Conservation (phyloP, 139 green algal species). For the Auxenochlorella pyrenoidosa region DNA sequence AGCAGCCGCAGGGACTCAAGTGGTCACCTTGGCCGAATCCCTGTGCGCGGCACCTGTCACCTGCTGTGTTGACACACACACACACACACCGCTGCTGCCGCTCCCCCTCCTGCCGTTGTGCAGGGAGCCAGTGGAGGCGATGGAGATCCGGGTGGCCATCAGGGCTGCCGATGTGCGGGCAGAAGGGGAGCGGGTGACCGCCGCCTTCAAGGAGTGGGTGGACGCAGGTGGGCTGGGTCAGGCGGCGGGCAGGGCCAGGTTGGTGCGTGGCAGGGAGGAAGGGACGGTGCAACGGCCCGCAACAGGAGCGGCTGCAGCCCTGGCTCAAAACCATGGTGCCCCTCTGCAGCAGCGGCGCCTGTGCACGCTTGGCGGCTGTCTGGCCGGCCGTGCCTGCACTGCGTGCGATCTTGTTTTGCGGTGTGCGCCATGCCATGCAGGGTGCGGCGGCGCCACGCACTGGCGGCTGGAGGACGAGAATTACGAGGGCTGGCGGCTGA, state of each 20-base stretch:
- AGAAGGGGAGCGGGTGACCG: constrained; percentile 63
- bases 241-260: too few species aligned
- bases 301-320: not conserved
- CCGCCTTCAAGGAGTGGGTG: constrained; percentile 65
- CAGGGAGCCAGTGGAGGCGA: constrained; percentile 62
- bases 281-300: not conserved
- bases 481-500: constrained; percentile 88
- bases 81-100: too few species aligned
- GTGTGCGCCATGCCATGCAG: too few species aligned
- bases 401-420: too few species aligned
- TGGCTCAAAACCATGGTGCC: not conserved
- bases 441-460: constrained; percentile 34
- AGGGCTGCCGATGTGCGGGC: constrained; percentile 68
- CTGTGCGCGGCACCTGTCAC: too few species aligned
- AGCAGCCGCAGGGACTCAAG: too few species aligned
- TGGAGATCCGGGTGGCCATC: constrained; percentile 70
- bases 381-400: not conserved
- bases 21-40: too few species aligned
- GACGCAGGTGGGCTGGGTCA: constrained; percentile 15
- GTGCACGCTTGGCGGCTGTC: not conserved
- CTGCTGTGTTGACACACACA: too few species aligned
- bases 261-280: not conserved
- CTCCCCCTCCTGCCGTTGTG: not conserved
- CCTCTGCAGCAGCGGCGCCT: not conserved
- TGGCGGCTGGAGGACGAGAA: constrained; percentile 85